These are phyloP conservation scores for Oryza meyeriana DNA, from an alignment of 176 grass and related monocot species.

Conservation along the genomic window DNA sequence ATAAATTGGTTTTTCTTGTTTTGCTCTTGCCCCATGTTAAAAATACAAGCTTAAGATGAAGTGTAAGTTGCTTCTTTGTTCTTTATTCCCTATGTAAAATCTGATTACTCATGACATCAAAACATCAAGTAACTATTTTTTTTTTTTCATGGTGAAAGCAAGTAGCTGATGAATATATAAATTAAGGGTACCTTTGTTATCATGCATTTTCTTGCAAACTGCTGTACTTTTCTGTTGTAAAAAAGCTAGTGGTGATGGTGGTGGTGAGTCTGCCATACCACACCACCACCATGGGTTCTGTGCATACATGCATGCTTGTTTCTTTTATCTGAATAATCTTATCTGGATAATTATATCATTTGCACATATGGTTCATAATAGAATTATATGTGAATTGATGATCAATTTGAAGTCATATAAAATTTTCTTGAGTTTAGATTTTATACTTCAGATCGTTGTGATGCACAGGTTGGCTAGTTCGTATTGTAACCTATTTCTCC, in stretches of 20 bases:
- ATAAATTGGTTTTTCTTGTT: not conserved
- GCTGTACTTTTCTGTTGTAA: too few species aligned
- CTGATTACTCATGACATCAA: not conserved
- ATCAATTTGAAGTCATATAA: not conserved
- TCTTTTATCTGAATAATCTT: not conserved
- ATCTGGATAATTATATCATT: not conserved
- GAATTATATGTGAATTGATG: not conserved
- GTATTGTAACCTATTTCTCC: not conserved
- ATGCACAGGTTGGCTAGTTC: not conserved
- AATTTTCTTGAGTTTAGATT: not conserved
- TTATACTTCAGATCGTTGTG: too few species aligned
- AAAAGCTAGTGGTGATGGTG: too few species aligned
- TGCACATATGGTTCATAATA: not conserved
- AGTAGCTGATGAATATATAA: conserved; percentile 1
- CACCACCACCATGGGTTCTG: not conserved
- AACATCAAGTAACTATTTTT: not conserved
- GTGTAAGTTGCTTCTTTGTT: not conserved
- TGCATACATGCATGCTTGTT: not conserved
- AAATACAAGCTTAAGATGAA: not conserved
- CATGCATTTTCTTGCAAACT: not conserved
- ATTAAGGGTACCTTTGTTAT: not conserved
- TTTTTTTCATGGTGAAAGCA: conserved; percentile 3
- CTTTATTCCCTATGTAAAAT: not conserved
- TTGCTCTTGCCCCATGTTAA: not conserved
- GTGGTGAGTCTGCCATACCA: too few species aligned